Evolutionary conservation across 192 early-diverging fungal genomes (phyloP), one percentile per base, ranked within the genome.

Genomic region (Rhizophagus prolifer): DNA sequence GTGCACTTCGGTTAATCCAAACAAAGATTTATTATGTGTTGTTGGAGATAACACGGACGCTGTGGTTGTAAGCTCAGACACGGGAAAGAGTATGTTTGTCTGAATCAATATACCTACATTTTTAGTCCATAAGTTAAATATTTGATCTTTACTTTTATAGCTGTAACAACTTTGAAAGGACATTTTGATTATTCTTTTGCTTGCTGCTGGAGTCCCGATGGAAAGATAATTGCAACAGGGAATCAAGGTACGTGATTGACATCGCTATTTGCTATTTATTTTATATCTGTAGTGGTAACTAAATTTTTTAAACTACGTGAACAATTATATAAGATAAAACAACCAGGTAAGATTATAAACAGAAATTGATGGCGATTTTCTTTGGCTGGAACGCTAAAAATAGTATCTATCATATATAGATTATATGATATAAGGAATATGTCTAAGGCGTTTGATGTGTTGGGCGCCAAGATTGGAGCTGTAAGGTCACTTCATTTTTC

Each of bases 181-280:
- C 91, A 92, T 72, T 78, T 85, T 61, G 91, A 91, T 68, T 91
- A 84, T 74, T 91, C 90, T 3, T 92, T 92, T 81, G 83, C 91
- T 10, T 92, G 91, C 77, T 84, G 83, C 14, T 92, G 87, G 87
- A 85, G 82, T 50, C 89, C 91, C 0, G 82, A 82, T 74, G 87
- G 85, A n/a, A 76, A 80, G 3, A 77, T 80, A 1, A 67, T 92
- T 46, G 89, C 86, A 1, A 92, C 91, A 8, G 91, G 91, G 12
- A 92, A 90, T 70, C 91, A 92, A 81, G 70, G 70, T 72, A 54
- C 25, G 12, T 36, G 14, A 31, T 9, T 30, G 41, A 2, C 12
- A 21, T 28, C 2, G 4, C 6, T 14, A 12, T 72, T 44, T 31
- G 44, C 25, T 38, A 72, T 4, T 12, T 58, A 14, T 30, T 8